Evolutionary conservation across 1,284 basidiomycete species (phyloP), one percentile per base, ranked within the genome.

Genomic region (Sanguinoderma infundibulare): DNA sequence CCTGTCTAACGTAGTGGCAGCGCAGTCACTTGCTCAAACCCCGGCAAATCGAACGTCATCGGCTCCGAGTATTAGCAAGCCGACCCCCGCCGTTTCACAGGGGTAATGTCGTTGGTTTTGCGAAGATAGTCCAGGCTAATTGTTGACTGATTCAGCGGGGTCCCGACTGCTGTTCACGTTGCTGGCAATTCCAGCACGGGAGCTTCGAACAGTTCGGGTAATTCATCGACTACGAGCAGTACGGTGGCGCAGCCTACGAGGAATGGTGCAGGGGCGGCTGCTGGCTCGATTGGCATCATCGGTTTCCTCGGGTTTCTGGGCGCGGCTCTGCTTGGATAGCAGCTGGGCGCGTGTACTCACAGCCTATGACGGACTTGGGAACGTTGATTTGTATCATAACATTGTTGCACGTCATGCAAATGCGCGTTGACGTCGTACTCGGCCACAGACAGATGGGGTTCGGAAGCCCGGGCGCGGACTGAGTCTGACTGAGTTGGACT

Each of bases 301-400:
- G 63, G 65, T 3, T 35, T 67, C 5, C 59, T 67, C 9, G 63
- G 65, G 10, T 42, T 64, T 3, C 52, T 60, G 2, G 62, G 65
- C 17, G 62, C 63, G 44, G 63, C 65, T 15, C 51, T 66, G 22
- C 51, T 66, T 39, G 49, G 55, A 28, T 57, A 50, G 42, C 39
- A 22, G 28, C n/a, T 12, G 34, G n/a, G 30, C 40, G 53, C 9
- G 24, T 36, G 14, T 49, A 10, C 30, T n/a, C 32, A 63, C 61
- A 63, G 40, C 39, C 64, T 66, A 62, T 14, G 46, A 49, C 15
- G 32, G 32, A n/a, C 49, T 36, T 14, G 9, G 38, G 28, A 34
- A 49, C 38, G n/a, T 46, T 32, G 51, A 55, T 51, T 57, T 44
- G 60, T 65, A 65, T 46, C 58, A 58, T 34, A n/a, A 15, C 50